These are phyloP conservation scores for Paecilomyces formosus DNA, from an alignment of 2,329 filamentous ascomycete genomes.

Conservation along the genomic window DNA sequence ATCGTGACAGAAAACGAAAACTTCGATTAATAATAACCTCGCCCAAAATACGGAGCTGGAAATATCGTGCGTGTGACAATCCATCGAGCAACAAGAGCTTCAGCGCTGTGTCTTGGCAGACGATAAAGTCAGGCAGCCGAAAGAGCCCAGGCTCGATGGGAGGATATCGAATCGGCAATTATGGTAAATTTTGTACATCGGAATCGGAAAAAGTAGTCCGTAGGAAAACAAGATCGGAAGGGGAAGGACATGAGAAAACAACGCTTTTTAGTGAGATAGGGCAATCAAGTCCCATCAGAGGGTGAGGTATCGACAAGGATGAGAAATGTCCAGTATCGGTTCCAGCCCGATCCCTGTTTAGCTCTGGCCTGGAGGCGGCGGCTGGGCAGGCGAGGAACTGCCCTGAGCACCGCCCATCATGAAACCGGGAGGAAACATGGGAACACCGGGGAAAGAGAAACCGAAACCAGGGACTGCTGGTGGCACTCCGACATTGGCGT, in stretches of 20 bases:
- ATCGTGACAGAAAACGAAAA: background rate
- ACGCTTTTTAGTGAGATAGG: background rate
- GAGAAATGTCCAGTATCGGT: background rate
- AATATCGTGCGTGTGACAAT: background rate
- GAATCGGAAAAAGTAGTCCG: slow-evolving; percentile 1
- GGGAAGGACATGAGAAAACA: background rate
- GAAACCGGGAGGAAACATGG: slow-evolving; percentile 42
- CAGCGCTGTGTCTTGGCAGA: background rate
- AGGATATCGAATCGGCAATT: background rate
- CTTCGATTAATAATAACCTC: background rate
- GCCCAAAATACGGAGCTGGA: background rate
- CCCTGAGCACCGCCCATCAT: slow-evolving; percentile 34
- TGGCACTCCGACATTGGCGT: slow-evolving; percentile 42
- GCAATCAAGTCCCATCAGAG: background rate
- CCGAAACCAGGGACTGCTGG: slow-evolving; percentile 50
- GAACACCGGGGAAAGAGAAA: slow-evolving; percentile 45
- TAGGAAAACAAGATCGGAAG: slow-evolving; percentile 13
- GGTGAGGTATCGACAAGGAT: background rate
- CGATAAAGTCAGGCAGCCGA: background rate
- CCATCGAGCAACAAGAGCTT: background rate
- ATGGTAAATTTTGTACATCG: background rate
- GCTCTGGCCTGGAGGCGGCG: slow-evolving; percentile 31
- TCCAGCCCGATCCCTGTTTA: slow-evolving; percentile 6
- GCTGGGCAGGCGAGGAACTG: slow-evolving; percentile 22
- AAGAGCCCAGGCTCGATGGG: background rate